phyloP scores from a whole-genome alignment of 2,329 filamentous ascomycete species.

The Diaporthe batatas region DNA sequence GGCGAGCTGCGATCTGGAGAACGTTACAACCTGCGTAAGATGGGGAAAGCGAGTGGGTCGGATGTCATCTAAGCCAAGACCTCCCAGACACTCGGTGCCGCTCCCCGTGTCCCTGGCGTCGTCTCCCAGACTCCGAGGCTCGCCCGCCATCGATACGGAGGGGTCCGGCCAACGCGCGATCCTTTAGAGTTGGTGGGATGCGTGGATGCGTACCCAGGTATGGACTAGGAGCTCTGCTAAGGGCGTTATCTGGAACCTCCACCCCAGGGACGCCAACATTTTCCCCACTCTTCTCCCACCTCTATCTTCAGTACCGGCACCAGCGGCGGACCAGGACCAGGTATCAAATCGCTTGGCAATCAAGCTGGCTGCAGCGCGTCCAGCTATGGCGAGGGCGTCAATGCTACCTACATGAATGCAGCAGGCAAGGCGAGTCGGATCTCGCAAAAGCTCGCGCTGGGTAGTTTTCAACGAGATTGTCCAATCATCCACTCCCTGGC shows the following conservation, averaged over 20 bases:
- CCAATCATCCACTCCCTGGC: not conserved
- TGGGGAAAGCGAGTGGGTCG: conserved; percentile 16
- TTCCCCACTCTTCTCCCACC: conserved; percentile 38
- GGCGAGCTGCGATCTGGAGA: conserved; percentile 6
- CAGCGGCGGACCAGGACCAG: not conserved
- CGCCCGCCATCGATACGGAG: not conserved
- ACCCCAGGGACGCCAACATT: not conserved
- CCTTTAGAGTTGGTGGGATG: no score
- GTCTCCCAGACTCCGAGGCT: conserved; percentile 10
- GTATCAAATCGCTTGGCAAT: not conserved
- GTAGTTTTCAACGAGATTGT: not conserved
- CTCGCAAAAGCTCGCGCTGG: not conserved
- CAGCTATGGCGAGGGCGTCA: not conserved
- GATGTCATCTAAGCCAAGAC: not conserved
- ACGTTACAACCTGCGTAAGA: not conserved
- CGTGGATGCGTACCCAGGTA: not conserved
- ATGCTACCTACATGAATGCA: conserved; percentile 7
- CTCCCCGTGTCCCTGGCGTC: not conserved
- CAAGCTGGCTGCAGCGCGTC: not conserved
- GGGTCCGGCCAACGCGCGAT: conserved; percentile 2
- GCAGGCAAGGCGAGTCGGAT: not conserved
- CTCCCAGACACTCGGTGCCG: not conserved
- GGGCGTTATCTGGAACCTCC: not conserved
- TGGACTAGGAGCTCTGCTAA: not conserved
- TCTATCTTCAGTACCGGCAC: not conserved